Evolutionary conservation across 2,329 filamentous ascomycete species (phyloP), one percentile per base, ranked within the genome.

Genomic region (Zymoseptoria crescenta): DNA sequence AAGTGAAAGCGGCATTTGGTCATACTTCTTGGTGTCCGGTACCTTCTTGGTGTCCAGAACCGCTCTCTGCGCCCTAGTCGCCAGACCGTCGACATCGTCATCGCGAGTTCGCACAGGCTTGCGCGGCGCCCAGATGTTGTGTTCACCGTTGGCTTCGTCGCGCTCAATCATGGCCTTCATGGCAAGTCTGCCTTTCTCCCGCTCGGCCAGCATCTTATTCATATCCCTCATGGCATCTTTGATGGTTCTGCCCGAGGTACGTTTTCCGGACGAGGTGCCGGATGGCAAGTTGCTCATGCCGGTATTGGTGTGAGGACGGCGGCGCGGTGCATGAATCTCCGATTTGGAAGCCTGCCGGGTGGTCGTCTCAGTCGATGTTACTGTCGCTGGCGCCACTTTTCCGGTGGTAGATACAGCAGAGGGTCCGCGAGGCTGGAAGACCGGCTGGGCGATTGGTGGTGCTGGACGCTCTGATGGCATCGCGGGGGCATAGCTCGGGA

Each of bases 121-220:
- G 51, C 61, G 60, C 9, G 60, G 56, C 49, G 59, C 54, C 28
- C 59, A 52, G 30, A 52, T 59, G 16, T 61, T 48, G 10, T 61
- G 52, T 19, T 59, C 20, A 9, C 52, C 51, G 30, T 59, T 62
- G 35, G 63, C 54, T 52, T 63, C 55, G 16, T 56, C 24, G 9
- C 55, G 51, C 55, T 63, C 61, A 48, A 63, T 59, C 27, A 55
- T 55, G 20, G 56, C 53, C 28, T 59, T 52, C 52, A 58, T 55
- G 30, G 61, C 59, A 6, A n/a, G 35, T 16, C n/a, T 45, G 4
- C 35, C 35, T 13, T 13, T 16, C 35, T 45, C 35, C 10, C 35
- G 35, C 13, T 45, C 35, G 35, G 35, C 35, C n/a, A 45, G 35
- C 49, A 55, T 61, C 9, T 52, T 51, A 8, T 61, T 51, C 27